These are phyloP conservation scores for Cryptococcus maquisensis DNA, from an alignment of 1,284 basidiomycete species.

Conservation along the genomic window DNA sequence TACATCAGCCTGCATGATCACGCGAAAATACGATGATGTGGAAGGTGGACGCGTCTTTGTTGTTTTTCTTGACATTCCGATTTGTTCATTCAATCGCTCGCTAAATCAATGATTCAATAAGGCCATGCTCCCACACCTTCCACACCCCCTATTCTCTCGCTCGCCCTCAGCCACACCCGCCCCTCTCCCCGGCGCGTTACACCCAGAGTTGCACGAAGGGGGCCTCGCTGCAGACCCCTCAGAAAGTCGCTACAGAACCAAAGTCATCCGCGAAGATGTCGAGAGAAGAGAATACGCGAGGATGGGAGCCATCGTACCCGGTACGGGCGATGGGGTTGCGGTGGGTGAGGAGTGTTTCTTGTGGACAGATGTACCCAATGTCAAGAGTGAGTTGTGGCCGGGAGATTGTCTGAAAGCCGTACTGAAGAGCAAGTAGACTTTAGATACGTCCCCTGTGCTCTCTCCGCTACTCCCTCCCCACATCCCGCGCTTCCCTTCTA, in stretches of 20 bases:
- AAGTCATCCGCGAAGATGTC: conserved; percentile 6
- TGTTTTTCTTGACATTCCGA: no score
- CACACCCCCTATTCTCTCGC: no score
- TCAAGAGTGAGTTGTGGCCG: conserved; percentile 20
- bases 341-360: conserved; percentile 44
- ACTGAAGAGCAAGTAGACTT: conserved; percentile 28
- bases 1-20: no score
- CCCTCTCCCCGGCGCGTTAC: no score
- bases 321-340: conserved; percentile 34
- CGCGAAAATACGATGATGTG: no score
- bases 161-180: no score
- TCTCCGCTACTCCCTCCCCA: conserved; percentile 39
- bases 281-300: conserved; percentile 12
- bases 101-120: no score
- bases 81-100: no score
- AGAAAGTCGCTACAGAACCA: not conserved
- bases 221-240: no score
- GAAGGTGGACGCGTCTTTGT: no score
- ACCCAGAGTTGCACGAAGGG: no score
- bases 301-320: conserved; percentile 23
- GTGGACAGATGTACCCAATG: conserved; percentile 46
- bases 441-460: conserved; percentile 50
- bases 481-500: conserved; percentile 38
- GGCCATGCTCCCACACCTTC: no score
- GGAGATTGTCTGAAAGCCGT: not conserved